phyloP scores from a whole-genome alignment of 345 rosid genomes.

The Melastoma malabathricum region DNA sequence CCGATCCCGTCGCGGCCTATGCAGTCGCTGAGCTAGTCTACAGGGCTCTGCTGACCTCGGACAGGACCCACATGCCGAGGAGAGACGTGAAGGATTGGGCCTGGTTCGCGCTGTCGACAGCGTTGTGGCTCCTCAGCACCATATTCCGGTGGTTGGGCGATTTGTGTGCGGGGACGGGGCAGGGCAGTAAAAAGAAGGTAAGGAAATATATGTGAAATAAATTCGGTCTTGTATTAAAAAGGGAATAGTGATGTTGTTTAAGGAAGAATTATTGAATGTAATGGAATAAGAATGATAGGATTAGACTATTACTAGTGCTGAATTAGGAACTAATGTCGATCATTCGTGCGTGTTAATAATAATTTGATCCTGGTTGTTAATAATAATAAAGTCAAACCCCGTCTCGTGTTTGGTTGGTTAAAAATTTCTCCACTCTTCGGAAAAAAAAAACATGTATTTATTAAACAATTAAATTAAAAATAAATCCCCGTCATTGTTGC shows the following conservation, averaged over 20 bases:
- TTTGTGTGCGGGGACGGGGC: conserved; percentile 30
- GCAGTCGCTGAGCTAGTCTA: conserved; percentile 27
- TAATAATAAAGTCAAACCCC: background rate
- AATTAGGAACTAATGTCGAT: too few relatives aligned
- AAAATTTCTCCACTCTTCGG: too few relatives aligned
- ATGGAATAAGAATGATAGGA: too few relatives aligned
- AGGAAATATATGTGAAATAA: background rate
- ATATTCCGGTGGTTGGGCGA: conserved; percentile 29
- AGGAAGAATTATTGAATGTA: too few relatives aligned
- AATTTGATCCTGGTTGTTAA: background rate
- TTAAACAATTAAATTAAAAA: too few relatives aligned
- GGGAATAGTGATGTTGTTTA: too few relatives aligned
- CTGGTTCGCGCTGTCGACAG: conserved; percentile 15
- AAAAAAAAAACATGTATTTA: too few relatives aligned
- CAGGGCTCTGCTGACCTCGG: conserved; percentile 42
- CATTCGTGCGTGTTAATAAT: background rate
- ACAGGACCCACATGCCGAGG: conserved; percentile 33
- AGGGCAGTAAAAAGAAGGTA: background rate
- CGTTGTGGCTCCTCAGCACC: conserved; percentile 21
- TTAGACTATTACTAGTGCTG: too few relatives aligned
- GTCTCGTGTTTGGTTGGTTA: too few relatives aligned
- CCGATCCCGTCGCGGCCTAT: conserved; percentile 37
- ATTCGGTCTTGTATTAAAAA: conserved; percentile 2
- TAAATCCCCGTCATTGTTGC: too few relatives aligned
- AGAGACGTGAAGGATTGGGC: conserved; percentile 23